Evolutionary conservation across 306 rosid species (phyloP).

Genomic region (Quercus wislizeni): DNA sequence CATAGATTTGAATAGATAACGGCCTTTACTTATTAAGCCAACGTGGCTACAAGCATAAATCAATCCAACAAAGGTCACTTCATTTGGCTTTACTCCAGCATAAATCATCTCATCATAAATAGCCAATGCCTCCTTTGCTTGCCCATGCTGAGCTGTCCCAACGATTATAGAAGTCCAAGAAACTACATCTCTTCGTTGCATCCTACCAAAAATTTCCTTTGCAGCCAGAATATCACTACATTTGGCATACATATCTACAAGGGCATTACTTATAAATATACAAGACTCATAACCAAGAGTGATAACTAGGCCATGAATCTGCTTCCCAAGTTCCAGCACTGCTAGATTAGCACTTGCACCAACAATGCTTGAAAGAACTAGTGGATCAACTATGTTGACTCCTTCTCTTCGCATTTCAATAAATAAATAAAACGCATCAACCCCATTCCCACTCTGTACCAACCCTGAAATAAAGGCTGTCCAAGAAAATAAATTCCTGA

Average conservation of each 20-base stretch:
- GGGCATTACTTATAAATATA: slow-evolving; percentile 72
- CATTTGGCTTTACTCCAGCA: slow-evolving; percentile 65
- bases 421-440: too few species aligned
- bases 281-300: slow-evolving; percentile 74
- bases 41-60: slow-evolving; percentile 85
- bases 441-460: too few species aligned
- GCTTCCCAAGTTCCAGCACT: slow-evolving; percentile 71
- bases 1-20: slow-evolving; percentile 68
- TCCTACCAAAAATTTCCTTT: slow-evolving; percentile 46
- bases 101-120: slow-evolving; percentile 66
- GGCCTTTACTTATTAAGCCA: slow-evolving; percentile 66
- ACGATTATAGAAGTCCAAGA: slow-evolving; percentile 96
- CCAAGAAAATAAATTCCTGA: too few species aligned
- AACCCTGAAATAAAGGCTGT: too few species aligned
- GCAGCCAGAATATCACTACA: slow-evolving; percentile 78
- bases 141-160: slow-evolving; percentile 79
- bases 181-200: slow-evolving; percentile 63
- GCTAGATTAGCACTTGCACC: too few species aligned
- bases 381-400: too few species aligned
- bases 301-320: slow-evolving; percentile 61
- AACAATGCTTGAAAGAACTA: too few species aligned
- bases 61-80: slow-evolving; percentile 85
- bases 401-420: too few species aligned
- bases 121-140: slow-evolving; percentile 65
- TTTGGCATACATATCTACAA: slow-evolving; percentile 88